Base-by-base conservation (phyloP, 108 stramenopile species). In the Nitzschia sp. region DNA sequence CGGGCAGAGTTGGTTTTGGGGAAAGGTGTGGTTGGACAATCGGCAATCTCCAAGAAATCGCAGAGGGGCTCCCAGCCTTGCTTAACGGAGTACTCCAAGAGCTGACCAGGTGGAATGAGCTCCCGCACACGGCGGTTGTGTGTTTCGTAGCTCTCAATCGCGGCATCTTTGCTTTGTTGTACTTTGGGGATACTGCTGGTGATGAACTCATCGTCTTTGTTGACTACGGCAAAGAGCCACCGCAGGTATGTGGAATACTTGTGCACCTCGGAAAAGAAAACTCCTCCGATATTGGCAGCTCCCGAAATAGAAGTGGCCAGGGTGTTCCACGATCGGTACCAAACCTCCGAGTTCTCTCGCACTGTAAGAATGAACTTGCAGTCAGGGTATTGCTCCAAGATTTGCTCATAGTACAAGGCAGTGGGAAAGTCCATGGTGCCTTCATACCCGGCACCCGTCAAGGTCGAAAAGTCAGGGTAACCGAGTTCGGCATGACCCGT, bases 21-120 rank as follows among this genome's bases (percentile, higher is more conserved):
- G 51, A 88, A 88, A 8, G 86, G 85, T 8, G 72, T 67, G 11
- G 75, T 80, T 1, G 90, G 90, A 73, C 90, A 91, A 14, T 73
- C 51, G 5, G 41, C 41, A 44, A 91, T 79, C 26, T 91, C 80
- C 57, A 91, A 65, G 69, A 91, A 91, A 19, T 74, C 29, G 50
- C 90, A 91, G 2, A 91, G 62, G n/a, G 90, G 90, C 40, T 85
- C 77, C 86, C 87, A 91, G 42, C 86, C 90, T 38, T 86, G 62
- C 54, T 80, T 80, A 20, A 91, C 86, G 55, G 83, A 79, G 61
- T 86, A 91, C 61, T 91, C 87, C 56, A 91, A 60, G 14, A 91
- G 65, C 38, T 72, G 80, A 56, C 81, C 66, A 10, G 80, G 24
- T 20, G 90, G 90, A 46, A 91, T 85, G 40, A 77, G 53, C 41